phyloP scores from a whole-genome alignment of 805 yeast species.

The Candida tibetensis region DNA sequence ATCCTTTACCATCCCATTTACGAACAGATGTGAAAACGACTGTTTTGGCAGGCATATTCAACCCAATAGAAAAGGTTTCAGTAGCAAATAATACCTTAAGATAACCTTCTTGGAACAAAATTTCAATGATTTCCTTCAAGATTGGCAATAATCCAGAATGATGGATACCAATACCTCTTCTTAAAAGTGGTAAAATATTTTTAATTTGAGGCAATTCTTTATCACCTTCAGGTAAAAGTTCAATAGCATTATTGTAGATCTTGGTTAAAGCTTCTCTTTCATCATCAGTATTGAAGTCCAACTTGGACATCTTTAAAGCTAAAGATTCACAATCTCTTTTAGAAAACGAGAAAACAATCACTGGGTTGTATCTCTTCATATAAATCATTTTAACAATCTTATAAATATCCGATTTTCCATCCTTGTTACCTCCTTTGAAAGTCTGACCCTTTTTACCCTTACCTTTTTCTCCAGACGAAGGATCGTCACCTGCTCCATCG shows the following conservation, averaged over 20 bases:
- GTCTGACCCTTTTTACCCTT: conserved; percentile 78
- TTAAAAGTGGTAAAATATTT: conserved; percentile 81
- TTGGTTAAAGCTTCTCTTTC: conserved; percentile 89
- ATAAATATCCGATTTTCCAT: conserved; percentile 80
- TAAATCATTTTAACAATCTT: conserved; percentile 98
- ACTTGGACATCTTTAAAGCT: conserved; percentile 92
- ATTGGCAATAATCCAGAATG: conserved; percentile 96
- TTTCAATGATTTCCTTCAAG: conserved; percentile 91
- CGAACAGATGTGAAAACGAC: conserved; percentile 97
- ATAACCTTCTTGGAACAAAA: conserved; percentile 94
- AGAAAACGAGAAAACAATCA: conserved; percentile 96
- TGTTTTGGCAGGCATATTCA: conserved; percentile 99
- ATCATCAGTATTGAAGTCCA: conserved; percentile 90
- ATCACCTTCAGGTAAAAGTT: conserved; percentile 84
- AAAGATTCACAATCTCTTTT: conserved; percentile 94
- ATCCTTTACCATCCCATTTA: conserved; percentile 97
- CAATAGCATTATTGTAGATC: conserved; percentile 87
- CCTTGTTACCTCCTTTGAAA: conserved; percentile 81
- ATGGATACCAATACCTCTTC: conserved; percentile 97
- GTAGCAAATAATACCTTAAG: conserved; percentile 95
- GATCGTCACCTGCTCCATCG: conserved; percentile 81
- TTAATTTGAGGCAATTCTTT: conserved; percentile 92
- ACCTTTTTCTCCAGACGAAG: conserved; percentile 53
- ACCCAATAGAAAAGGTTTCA: conserved; percentile 96
- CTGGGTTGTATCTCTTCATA: conserved; percentile 95